phyloP scores from a whole-genome alignment of 768 basidiomycete genomes.

The Amanita rimosa region DNA sequence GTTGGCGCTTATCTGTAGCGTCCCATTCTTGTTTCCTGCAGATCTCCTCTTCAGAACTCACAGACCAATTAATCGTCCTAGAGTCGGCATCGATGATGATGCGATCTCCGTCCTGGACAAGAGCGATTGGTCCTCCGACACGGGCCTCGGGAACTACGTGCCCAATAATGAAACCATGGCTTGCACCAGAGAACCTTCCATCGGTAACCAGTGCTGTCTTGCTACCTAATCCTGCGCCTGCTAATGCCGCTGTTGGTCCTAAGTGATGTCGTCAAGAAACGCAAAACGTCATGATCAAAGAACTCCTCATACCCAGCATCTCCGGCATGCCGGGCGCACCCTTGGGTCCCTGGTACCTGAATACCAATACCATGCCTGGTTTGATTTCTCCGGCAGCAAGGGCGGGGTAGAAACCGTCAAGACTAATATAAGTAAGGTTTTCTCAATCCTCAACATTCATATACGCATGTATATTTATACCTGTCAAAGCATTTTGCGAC shows the following conservation, averaged over 20 bases:
- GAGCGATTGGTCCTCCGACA: conserved; percentile 79
- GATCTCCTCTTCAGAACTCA: conserved; percentile 54
- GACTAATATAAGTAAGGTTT: conserved; percentile 23
- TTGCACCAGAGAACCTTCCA: conserved; percentile 83
- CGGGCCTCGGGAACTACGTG: conserved; percentile 54
- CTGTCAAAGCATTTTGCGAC: conserved; percentile 69
- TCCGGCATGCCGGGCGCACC: conserved; percentile 93
- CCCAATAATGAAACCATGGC: conserved; percentile 41
- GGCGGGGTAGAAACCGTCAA: conserved; percentile 62
- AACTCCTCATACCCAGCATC: conserved; percentile 27
- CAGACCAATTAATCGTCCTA: conserved; percentile 61
- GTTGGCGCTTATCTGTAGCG: conserved; percentile 45
- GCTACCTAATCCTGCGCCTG: conserved; percentile 72
- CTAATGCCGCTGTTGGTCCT: conserved; percentile 77
- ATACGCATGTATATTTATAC: conserved; percentile 19
- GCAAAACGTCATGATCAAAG: not conserved
- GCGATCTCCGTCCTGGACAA: conserved; percentile 73
- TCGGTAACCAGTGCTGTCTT: conserved; percentile 81
- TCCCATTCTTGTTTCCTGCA: conserved; percentile 59
- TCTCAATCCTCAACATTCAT: not conserved
- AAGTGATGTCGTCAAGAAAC: not conserved
- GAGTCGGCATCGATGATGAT: conserved; percentile 64
- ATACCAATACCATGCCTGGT: conserved; percentile 64
- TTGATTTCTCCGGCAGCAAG: conserved; percentile 68
- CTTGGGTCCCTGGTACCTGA: conserved; percentile 85